Evolutionary conservation across 208 protist species (phyloP), one percentile per base, ranked within the genome.

Genomic region (Trypanosomatidae sp.): DNA sequence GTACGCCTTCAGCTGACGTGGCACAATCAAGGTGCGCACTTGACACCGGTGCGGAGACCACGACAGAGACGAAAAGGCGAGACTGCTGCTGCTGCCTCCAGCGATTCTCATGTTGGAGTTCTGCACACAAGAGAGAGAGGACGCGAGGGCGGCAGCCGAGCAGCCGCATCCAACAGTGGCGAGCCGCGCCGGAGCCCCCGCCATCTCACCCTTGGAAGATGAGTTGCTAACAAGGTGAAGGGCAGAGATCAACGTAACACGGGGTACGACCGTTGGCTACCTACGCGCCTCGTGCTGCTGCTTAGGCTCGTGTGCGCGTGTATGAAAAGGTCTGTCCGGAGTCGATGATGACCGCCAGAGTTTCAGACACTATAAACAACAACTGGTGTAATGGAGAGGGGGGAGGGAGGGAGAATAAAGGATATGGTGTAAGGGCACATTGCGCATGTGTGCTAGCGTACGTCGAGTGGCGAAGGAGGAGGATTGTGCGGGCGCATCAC

Each of bases 1-100:
- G 65, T 95, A 93, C 1, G 88, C 91, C 72, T 93, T 93, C 33
- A 93, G 83, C 69, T 95, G 88, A 1, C 82, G 82, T 1, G 88
- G 91, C 39, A 93, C 88, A 49, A 95, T 93, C 65, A 93, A 80
- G 49, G 46, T 47, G 41, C 90, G 84, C 25, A 46, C 22, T 44
- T 81, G 46, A 1, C 47, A 80, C 47, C 66, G 39, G 22, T 87
- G 73, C 3, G 79, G 62, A 9, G 19, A 15, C 19, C 39, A 39
- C 22, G 8, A 25, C 22, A 36, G 22, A 17, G 56, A 67, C 25
- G 53, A 30, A 0, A 25, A 49, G 3, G 36, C 17, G 13, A 49
- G 12, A 52, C 52, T 25, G 68, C 53, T n/a, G 41, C 56, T 39
- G 58, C 62, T 25, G 62, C 43, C 39, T 33, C 43, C 41, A 53